Evolutionary conservation across 768 basidiomycete genomes (phyloP).

Genomic region (Tylopilus sp.): DNA sequence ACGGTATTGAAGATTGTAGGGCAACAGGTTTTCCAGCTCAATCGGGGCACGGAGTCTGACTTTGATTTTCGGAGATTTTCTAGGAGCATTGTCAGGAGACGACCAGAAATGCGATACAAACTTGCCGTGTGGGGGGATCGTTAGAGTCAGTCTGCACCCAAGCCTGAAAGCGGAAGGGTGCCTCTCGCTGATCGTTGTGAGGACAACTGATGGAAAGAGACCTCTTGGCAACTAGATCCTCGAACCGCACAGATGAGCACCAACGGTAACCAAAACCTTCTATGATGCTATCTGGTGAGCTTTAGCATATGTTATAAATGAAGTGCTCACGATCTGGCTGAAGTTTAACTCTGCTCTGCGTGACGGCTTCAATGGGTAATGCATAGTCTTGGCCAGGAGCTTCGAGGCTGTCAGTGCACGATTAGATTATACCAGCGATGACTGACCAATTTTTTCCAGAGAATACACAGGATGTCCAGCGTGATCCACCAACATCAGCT

Average conservation of each 20-base stretch:
- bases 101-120: not conserved
- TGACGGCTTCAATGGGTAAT: conserved; percentile 87
- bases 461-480: conserved; percentile 77
- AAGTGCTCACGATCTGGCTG: conserved; percentile 82
- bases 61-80: conserved; percentile 81
- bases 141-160: conserved; percentile 75
- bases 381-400: conserved; percentile 85
- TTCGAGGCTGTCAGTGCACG: conserved; percentile 60
- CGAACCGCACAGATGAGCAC: conserved; percentile 85
- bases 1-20: conserved; percentile 93
- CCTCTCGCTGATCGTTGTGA: conserved; percentile 75
- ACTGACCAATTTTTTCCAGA: conserved; percentile 74
- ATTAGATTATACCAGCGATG: not conserved
- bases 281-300: conserved; percentile 28
- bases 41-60: conserved; percentile 89
- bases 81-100: conserved; percentile 30
- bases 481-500: conserved; percentile 86
- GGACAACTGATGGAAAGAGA: conserved; percentile 82
- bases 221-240: conserved; percentile 71
- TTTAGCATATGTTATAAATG: not conserved
- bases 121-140: conserved; percentile 55
- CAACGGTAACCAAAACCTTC: conserved; percentile 97
- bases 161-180: conserved; percentile 92
- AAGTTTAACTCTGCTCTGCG: conserved; percentile 73
- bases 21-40: conserved; percentile 92